A percentile compares a stretch with the other conserved stretches of the same genome.
Evolutionary conservation across 495 filamentous ascomycete species (phyloP).

Genomic region (Xylaria flabelliformis): DNA sequence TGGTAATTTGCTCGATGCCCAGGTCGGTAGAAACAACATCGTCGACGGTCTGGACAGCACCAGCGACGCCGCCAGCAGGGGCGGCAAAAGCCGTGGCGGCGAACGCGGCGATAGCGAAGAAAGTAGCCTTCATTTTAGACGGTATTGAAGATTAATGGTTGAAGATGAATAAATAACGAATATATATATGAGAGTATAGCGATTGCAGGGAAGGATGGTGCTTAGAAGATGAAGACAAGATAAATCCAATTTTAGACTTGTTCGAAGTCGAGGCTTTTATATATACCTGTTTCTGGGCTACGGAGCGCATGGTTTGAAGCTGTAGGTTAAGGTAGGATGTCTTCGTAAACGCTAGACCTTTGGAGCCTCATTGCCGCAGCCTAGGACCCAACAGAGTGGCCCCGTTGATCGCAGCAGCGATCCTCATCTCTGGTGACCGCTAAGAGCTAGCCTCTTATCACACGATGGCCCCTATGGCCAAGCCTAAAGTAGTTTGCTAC

Average conservation of each 20-base stretch:
- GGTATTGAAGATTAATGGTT: not conserved
- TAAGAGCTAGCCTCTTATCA: not conserved
- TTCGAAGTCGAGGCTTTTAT: conserved; percentile 1
- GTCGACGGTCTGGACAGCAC: conserved; percentile 6
- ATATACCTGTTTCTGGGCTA: not conserved
- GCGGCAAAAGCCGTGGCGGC: conserved; percentile 15
- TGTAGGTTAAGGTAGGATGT: not conserved
- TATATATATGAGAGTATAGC: not conserved
- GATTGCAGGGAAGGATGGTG: not conserved
- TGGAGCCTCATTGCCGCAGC: not conserved
- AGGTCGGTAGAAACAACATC: conserved; percentile 12
- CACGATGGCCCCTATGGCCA: not conserved
- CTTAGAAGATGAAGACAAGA: not conserved
- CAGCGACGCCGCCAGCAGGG: conserved; percentile 6
- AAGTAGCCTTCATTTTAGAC: conserved; percentile 11
- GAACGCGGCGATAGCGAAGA: conserved; percentile 16
- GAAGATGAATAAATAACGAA: not conserved
- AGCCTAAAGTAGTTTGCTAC: conserved; percentile 2
- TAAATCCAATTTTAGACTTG: not conserved
- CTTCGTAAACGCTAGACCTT: too few relatives aligned
- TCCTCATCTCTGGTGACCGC: conserved; percentile 6
- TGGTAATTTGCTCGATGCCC: conserved; percentile 3
- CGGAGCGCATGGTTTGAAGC: not conserved
- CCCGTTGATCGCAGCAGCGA: not conserved
- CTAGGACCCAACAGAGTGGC: not conserved